Evolutionary conservation across 2,329 filamentous ascomycete genomes (phyloP), one percentile per base, ranked within the genome.

Genomic region (Graphilbum ipis-grandicollis): DNA sequence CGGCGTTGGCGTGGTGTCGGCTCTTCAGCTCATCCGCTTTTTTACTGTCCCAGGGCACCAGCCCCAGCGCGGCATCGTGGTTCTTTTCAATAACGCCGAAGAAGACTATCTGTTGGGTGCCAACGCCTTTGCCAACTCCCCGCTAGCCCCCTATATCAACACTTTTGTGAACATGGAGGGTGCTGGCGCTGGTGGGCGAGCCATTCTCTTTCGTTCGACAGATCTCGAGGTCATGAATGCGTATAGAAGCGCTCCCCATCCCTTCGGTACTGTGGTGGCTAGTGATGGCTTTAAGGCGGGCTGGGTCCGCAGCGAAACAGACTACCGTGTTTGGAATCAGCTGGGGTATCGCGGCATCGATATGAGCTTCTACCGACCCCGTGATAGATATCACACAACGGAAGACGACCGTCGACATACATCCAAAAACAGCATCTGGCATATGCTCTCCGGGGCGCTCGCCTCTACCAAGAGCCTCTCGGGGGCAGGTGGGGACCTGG

Each of bases 151-250:
- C 36, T 80, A 92, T 39, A 71, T 83, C 9, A 80, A 86, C 50
- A 84, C 83, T 0, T 96, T 98, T 51, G 62, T 96, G 45, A 98
- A 98, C 47, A 71, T 98, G 14, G 90, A 98, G 56, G 90, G 90
- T 12, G 88, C 88, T 30, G 90, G 88, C 35, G 88, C 88, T 12
- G 90, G 90, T 10, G 86, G 88, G 1, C 71, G 84, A 41, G 86
- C 88, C 4, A 79, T 79, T 10, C 62, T 96, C 3, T 96, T 98
- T 58, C 73, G 90, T 40, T 79, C 78, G 36, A 88, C 86, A 0
- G 90, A 96, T 54, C 71, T 78, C 3, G 79, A 94, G 55, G 77
- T 93, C 19, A 88, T 85, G 1, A 69, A 68, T 41, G 79, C 80
- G 23, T 96, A 94, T 54, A 65, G 68, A 39, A 68, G 68, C 21